Conservation (phyloP, 345 rosid species). For the Linum usitatissimum region DNA sequence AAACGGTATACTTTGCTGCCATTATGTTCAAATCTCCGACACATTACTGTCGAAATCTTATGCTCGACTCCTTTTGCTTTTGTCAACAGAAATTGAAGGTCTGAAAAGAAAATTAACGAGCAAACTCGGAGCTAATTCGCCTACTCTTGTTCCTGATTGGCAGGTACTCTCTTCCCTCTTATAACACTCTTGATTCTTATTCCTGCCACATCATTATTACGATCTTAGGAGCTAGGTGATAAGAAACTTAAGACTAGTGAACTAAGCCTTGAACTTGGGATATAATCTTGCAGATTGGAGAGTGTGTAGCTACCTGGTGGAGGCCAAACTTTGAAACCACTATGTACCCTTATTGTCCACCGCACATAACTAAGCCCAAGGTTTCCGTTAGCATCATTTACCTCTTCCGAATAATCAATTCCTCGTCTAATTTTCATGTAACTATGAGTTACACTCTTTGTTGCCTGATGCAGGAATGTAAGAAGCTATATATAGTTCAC, state of each 20-base stretch:
- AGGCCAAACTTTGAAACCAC: slow-evolving; percentile 97
- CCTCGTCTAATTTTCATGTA: not conserved
- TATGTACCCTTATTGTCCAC: slow-evolving; percentile 97
- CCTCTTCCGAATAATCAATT: not conserved
- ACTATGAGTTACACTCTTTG: not conserved
- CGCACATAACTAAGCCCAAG: slow-evolving; percentile 95
- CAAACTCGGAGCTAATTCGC: slow-evolving; percentile 87
- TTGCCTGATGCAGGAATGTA: slow-evolving; percentile 68
- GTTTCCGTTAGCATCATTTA: slow-evolving; percentile 17
- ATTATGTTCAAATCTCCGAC: not conserved
- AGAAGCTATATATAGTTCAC: slow-evolving; percentile 87
- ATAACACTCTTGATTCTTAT: not conserved
- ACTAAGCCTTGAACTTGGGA: no score
- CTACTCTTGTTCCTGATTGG: slow-evolving; percentile 78
- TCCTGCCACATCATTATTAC: not conserved
- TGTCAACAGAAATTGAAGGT: slow-evolving; percentile 70
- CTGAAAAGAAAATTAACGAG: slow-evolving; percentile 87
- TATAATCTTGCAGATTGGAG: slow-evolving; percentile 59
- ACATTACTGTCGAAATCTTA: not conserved
- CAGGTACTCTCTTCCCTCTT: slow-evolving; percentile 40
- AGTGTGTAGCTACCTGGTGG: slow-evolving; percentile 97
- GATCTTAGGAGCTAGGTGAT: no score
- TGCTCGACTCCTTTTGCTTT: not conserved
- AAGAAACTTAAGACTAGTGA: no score
- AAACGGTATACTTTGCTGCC: slow-evolving; percentile 43